Evolutionary conservation across 1,284 basidiomycete genomes (phyloP).

Genomic region (Mycosarcoma mackinlayi): DNA sequence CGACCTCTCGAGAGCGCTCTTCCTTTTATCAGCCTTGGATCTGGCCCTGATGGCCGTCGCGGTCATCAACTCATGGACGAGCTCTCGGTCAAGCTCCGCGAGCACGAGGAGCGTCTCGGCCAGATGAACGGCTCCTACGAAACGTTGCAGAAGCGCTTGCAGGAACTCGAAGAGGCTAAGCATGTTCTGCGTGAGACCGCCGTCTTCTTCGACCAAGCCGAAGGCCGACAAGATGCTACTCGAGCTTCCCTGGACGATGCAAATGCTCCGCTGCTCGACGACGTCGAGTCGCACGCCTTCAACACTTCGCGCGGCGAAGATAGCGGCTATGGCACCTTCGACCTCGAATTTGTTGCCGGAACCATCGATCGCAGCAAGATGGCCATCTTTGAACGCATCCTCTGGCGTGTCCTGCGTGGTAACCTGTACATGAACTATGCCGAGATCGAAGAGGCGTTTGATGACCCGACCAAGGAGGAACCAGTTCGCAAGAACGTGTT

Average conservation of each 20-base stretch:
- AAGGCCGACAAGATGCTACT: constrained; percentile 81
- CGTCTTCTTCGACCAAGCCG: constrained; percentile 93
- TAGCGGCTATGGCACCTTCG: constrained; percentile 73
- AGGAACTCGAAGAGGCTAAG: constrained; percentile 87
- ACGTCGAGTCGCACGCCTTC: constrained; percentile 76
- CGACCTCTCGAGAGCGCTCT: constrained; percentile 69
- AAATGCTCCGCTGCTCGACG: constrained; percentile 86
- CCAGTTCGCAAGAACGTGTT: constrained; percentile 87
- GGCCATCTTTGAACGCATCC: constrained; percentile 93
- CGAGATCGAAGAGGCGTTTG: constrained; percentile 92
- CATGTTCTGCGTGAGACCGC: constrained; percentile 95
- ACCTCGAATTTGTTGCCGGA: constrained; percentile 90
- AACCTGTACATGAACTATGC: constrained; percentile 99
- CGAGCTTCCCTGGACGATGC: constrained; percentile 85
- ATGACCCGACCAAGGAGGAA: constrained; percentile 78
- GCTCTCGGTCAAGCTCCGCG: constrained; percentile 84
- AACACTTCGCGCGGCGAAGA: constrained; percentile 70
- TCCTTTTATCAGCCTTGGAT: constrained; percentile 58
- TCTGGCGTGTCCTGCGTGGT: constrained; percentile 97
- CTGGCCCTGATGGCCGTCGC: constrained; percentile 73
- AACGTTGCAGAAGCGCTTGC: constrained; percentile 84
- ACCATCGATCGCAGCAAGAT: constrained; percentile 93
- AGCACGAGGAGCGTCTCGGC: constrained; percentile 84
- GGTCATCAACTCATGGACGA: constrained; percentile 92
- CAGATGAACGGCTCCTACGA: constrained; percentile 97